Evolutionary conservation across 805 yeast genomes (phyloP), one percentile per base, ranked within the genome.

Genomic region (Ogataea populi-albae): DNA sequence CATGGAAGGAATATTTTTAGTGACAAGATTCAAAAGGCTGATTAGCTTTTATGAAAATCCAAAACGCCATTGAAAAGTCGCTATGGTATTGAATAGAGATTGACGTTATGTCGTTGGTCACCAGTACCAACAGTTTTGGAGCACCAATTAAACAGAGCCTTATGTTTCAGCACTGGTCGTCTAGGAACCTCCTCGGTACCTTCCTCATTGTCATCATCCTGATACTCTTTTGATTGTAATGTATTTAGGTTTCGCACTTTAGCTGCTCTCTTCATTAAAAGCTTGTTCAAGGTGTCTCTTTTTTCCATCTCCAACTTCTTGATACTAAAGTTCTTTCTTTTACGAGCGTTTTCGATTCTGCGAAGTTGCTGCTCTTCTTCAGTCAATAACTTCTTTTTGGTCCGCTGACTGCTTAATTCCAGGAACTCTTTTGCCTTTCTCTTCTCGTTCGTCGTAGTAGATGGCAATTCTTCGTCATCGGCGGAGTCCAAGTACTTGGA

Each of bases 221-320:
- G 53, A 34, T 54, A 53, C 38, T 58, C 61, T 34, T 51, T 50
- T 18, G 57, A 57, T 19, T 45, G 49, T 20, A 54, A 34, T 15
- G 44, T 47, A 21, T 49, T 43, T 25, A 52, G 41, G 25, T 56
- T 74, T 46, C 83, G 66, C 1, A 78, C 75, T 55, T 83, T 83
- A 31, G 77, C 78, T 1, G 96, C 96, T 45, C 96, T 73, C 59
- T 89, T 79, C 61, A 86, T 81, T 45, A 91, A 67, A 45, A 91
- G 66, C 57, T 86, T 86, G 58, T 91, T 91, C 46, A 91, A 70
- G 0, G 97, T 89, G 46, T 91, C 97, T 54, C 81, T 76, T 57
- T 93, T 93, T 60, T 93, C 98, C 58, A 86, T 96, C 54, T 89
- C 97, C 26, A 86, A 64, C 45, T 82, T 78, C 62, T 82, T 81